A percentile compares a stretch with the other conserved stretches of the same genome.
These are phyloP conservation scores for Cucumis variabilis DNA, from an alignment of 331 rosid species.

Conservation along the genomic window DNA sequence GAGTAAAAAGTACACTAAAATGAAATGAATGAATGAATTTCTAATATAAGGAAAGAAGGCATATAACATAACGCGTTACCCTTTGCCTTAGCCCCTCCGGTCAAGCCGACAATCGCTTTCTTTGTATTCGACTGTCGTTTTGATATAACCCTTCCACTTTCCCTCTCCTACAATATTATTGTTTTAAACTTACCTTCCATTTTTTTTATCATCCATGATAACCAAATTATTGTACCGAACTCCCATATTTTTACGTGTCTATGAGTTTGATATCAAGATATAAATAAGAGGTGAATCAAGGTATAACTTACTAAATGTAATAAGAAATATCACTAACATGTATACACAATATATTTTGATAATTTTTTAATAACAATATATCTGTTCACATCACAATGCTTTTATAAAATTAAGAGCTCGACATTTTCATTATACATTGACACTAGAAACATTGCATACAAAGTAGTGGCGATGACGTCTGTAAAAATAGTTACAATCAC, in stretches of 20 bases:
- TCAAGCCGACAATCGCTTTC: slow-evolving; percentile 20
- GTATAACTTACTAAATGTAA: too few species aligned
- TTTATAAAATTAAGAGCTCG: background rate
- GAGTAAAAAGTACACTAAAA: background rate
- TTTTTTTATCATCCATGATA: background rate
- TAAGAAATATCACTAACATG: too few species aligned
- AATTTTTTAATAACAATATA: too few species aligned
- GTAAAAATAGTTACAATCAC: too few species aligned
- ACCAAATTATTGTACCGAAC: background rate
- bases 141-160: slow-evolving; percentile 25
- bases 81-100: background rate
- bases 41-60: background rate
- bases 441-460: background rate
- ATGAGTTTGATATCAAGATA: too few species aligned
- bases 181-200: background rate
- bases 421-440: too few species aligned
- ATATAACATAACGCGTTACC: background rate
- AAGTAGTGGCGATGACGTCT: too few species aligned
- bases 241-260: background rate
- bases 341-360: too few species aligned
- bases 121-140: background rate
- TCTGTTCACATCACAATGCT: too few species aligned
- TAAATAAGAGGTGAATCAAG: background rate
- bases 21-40: background rate
- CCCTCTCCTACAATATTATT: background rate